These are phyloP conservation scores for Stagonosporopsis tanaceti DNA, from an alignment of 2,329 filamentous ascomycete species.

Conservation along the genomic window DNA sequence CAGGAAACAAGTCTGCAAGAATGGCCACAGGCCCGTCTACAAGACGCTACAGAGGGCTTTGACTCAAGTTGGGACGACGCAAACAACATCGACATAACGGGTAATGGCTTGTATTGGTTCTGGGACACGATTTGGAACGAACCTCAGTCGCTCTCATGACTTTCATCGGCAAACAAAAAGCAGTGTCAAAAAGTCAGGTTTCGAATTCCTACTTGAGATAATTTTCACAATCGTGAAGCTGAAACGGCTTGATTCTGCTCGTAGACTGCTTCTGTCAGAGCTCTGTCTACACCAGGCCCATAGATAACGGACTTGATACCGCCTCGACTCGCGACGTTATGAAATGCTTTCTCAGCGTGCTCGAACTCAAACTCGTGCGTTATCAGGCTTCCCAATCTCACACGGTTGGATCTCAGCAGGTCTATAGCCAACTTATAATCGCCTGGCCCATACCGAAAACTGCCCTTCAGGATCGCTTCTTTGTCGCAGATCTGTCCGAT, in stretches of 20 bases:
- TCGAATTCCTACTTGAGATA: background rate
- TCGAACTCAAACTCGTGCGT: constrained; percentile 27
- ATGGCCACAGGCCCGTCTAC: constrained; percentile 2
- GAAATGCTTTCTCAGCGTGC: constrained; percentile 28
- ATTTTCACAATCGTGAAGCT: background rate
- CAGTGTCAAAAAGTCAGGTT: background rate
- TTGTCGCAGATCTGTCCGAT: constrained; percentile 37
- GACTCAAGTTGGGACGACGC: constrained; percentile 10
- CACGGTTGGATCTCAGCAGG: constrained; percentile 19
- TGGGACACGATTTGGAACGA: constrained; percentile 25
- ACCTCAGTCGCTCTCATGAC: background rate
- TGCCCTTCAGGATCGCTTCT: constrained; percentile 34
- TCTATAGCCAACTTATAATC: constrained; percentile 34
- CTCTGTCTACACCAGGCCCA: constrained; percentile 24
- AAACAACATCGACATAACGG: constrained; percentile 9
- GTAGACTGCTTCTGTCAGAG: background rate
- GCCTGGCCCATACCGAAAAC: constrained; percentile 41
- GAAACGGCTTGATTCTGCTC: background rate
- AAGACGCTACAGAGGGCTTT: background rate
- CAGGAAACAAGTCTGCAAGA: background rate
- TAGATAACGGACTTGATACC: constrained; percentile 38
- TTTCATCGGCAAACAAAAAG: background rate
- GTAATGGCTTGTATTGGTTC: constrained; percentile 27
- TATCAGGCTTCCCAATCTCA: constrained; percentile 25
- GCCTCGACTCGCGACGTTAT: constrained; percentile 20